Evolutionary conservation across 75 land plant genomes (phyloP).

Genomic region (Cryptomeria japonica): DNA sequence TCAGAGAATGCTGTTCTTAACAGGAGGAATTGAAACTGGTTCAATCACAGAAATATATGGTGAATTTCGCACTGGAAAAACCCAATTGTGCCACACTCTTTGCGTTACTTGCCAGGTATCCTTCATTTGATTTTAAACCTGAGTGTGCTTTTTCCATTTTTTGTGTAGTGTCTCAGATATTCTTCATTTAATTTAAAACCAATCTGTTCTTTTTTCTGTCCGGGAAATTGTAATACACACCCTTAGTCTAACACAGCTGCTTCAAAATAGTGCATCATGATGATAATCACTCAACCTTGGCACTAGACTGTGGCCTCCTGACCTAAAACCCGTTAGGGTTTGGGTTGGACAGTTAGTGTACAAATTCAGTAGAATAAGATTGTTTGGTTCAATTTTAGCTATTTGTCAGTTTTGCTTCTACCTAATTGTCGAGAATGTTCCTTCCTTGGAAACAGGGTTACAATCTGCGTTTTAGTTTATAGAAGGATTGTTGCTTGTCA

Average conservation of each 20-base stretch:
- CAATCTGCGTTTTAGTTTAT: background rate
- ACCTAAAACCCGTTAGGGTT: background rate
- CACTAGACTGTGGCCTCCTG: background rate
- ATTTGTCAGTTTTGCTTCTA: background rate
- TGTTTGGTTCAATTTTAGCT: background rate
- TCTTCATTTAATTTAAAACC: background rate
- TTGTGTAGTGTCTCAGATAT: background rate
- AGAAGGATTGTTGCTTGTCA: background rate
- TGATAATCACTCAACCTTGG: background rate
- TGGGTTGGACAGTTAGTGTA: background rate
- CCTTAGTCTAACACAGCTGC: background rate
- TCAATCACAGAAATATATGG: conserved; percentile 97
- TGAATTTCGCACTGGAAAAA: conserved; percentile 92
- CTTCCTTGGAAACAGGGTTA: background rate
- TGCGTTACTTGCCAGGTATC: conserved; percentile 91
- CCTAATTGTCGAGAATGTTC: background rate
- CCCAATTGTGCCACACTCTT: conserved; percentile 87
- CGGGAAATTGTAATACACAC: background rate
- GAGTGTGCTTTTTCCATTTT: background rate
- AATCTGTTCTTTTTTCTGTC: background rate
- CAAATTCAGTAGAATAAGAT: background rate
- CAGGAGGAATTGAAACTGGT: conserved; percentile 86
- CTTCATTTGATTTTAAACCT: background rate
- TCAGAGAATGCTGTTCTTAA: conserved; percentile 1
- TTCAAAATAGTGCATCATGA: background rate